Conservation (phyloP, 2,329 filamentous ascomycete species). For the Zalaria obscura region DNA sequence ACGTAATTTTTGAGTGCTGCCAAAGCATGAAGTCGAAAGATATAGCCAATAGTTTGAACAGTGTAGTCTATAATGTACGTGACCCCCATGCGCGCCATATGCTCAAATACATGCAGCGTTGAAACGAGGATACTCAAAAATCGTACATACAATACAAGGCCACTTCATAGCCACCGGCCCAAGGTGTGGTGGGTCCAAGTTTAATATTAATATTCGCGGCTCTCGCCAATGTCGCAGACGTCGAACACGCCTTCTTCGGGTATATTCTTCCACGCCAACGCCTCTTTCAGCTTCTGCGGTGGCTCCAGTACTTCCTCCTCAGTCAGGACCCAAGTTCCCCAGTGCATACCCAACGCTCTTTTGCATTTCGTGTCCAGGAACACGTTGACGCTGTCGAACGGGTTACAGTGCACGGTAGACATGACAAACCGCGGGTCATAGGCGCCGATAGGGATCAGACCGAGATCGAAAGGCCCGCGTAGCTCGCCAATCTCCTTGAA, state of each 20-base stretch:
- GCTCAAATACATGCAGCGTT: no score
- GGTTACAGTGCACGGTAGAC: constrained; percentile 73
- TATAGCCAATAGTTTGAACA: no score
- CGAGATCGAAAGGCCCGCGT: constrained; percentile 78
- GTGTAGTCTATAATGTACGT: no score
- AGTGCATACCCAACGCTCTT: constrained; percentile 75
- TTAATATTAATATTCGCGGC: constrained; percentile 47
- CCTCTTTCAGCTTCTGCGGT: constrained; percentile 55
- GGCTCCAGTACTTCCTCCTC: constrained; percentile 77
- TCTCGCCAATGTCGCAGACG: constrained; percentile 73
- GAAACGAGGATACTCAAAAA: neutral
- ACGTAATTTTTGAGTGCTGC: no score
- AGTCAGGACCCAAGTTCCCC: constrained; percentile 78
- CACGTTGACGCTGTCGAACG: constrained; percentile 78
- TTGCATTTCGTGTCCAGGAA: constrained; percentile 71
- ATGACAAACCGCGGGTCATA: constrained; percentile 64
- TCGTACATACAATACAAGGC: neutral
- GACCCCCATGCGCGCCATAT: no score
- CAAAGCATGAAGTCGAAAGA: no score
- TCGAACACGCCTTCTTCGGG: constrained; percentile 64
- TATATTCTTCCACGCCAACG: constrained; percentile 52
- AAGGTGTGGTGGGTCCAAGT: neutral
- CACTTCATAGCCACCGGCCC: no score
- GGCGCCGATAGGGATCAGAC: constrained; percentile 84
- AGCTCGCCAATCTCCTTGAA: constrained; percentile 71